A percentile compares a stretch with the other conserved stretches of the same genome.
These are phyloP conservation scores for Pythium dissotocum DNA, from an alignment of 352 stramenopile species.

Conservation along the genomic window DNA sequence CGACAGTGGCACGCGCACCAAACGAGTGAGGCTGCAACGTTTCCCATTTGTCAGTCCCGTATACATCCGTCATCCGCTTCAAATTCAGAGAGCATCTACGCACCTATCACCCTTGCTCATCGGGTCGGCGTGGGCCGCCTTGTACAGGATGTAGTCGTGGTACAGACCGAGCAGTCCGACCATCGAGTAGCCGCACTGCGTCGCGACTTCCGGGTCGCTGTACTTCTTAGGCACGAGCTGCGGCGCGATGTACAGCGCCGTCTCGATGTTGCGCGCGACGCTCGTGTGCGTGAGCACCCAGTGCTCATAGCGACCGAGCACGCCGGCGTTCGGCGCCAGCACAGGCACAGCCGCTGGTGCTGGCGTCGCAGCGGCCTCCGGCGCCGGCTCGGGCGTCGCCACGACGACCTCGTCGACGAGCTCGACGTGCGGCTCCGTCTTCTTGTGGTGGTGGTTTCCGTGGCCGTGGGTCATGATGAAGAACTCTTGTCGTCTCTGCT, in stretches of 20 bases:
- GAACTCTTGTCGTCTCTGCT: neutral
- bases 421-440: slow-evolving; percentile 8
- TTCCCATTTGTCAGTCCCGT: neutral
- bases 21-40: slow-evolving; percentile 45
- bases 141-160: slow-evolving; percentile 84
- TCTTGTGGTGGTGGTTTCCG: slow-evolving; percentile 25
- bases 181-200: slow-evolving; percentile 77
- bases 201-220: slow-evolving; percentile 63
- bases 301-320: slow-evolving; percentile 53
- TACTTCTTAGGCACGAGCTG: slow-evolving; percentile 74
- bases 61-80: neutral
- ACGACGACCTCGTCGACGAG: neutral
- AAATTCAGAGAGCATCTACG: neutral
- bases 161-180: slow-evolving; percentile 76
- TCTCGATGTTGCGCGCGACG: slow-evolving; percentile 77
- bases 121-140: slow-evolving; percentile 31
- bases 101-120: slow-evolving; percentile 15
- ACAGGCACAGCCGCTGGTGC: neutral
- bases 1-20: slow-evolving; percentile 72
- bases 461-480: slow-evolving; percentile 20
- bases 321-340: slow-evolving; percentile 12
- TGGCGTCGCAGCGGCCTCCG: neutral
- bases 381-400: slow-evolving; percentile 20
- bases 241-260: slow-evolving; percentile 71
- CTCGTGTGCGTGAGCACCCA: slow-evolving; percentile 65